phyloP scores from a whole-genome alignment of 768 basidiomycete species.

The Serpula lacrymans region DNA sequence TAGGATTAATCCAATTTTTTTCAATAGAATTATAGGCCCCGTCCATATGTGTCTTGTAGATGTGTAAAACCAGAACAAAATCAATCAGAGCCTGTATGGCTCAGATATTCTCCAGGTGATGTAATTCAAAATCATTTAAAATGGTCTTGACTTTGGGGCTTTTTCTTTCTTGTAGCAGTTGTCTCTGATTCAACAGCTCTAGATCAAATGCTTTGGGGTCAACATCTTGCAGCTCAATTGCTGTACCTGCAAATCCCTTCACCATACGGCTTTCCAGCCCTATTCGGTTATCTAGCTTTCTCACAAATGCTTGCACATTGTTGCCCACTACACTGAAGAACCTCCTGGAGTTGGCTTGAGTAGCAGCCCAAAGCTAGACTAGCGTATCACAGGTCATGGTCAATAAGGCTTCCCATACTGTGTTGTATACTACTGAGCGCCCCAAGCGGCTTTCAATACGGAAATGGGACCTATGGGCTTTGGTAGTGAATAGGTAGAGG shows the following conservation, averaged over 20 bases:
- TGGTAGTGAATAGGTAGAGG: constrained; percentile 7
- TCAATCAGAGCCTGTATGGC: constrained; percentile 5
- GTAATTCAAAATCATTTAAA: constrained; percentile 7
- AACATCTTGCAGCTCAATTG: constrained; percentile 7
- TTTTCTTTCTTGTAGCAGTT: constrained; percentile 1
- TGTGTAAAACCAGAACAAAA: constrained; percentile 5
- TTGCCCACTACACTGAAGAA: constrained; percentile 8
- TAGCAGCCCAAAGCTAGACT: not conserved
- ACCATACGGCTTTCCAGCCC: constrained; percentile 12
- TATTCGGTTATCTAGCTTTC: constrained; percentile 6
- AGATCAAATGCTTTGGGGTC: constrained; percentile 6
- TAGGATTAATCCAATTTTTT: not conserved
- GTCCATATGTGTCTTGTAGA: constrained; percentile 1
- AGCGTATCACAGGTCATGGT: constrained; percentile 4
- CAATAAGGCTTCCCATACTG: constrained; percentile 2
- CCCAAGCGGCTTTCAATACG: constrained; percentile 12
- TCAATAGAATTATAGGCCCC: not conserved
- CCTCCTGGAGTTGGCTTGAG: not conserved
- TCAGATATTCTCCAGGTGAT: constrained; percentile 3
- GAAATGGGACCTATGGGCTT: constrained; percentile 12
- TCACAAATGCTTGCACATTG: constrained; percentile 11
- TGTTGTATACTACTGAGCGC: constrained; percentile 4
- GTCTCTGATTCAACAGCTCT: not conserved
- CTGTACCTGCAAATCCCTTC: constrained; percentile 13
- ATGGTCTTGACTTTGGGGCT: constrained; percentile 4